phyloP scores from a whole-genome alignment of 192 early-diverging fungal species.

The Umbelopsis sp. region DNA sequence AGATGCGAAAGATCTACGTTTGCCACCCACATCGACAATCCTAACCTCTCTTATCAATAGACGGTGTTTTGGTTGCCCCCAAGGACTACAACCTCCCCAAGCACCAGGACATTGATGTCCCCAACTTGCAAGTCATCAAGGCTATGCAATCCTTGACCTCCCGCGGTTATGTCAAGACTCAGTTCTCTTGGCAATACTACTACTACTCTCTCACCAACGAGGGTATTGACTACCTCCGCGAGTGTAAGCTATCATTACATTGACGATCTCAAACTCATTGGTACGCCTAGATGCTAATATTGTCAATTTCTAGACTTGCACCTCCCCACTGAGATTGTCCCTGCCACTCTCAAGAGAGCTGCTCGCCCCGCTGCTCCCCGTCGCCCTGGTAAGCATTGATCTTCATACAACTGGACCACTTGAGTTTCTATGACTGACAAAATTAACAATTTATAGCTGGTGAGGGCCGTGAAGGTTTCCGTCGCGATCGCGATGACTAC shows the following conservation, averaged over 20 bases:
- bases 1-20: not conserved
- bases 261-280: no score
- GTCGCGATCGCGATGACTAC: constrained; percentile 86
- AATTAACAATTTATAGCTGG: constrained; percentile 50
- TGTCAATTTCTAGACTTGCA: constrained; percentile 67
- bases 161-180: constrained; percentile 90
- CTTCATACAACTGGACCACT: not conserved
- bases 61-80: constrained; percentile 98
- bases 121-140: constrained; percentile 99
- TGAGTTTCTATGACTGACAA: not conserved
- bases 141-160: constrained; percentile 96
- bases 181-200: constrained; percentile 99
- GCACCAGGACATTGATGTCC: constrained; percentile 96
- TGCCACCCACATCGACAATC: not conserved
- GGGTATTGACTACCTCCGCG: constrained; percentile 97
- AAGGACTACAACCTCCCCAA: constrained; percentile 98
- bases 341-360: constrained; percentile 96
- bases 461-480: constrained; percentile 62
- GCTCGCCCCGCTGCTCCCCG: constrained; percentile 77
- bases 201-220: constrained; percentile 99
- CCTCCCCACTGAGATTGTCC: constrained; percentile 96
- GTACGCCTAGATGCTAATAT: no score
- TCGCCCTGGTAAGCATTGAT: constrained; percentile 58
- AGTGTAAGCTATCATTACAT: constrained; percentile 47
- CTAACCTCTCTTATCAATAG: constrained; percentile 41